These are phyloP conservation scores for Talinum fruticosum DNA, from an alignment of 148 eudicot genomes.

Conservation along the genomic window DNA sequence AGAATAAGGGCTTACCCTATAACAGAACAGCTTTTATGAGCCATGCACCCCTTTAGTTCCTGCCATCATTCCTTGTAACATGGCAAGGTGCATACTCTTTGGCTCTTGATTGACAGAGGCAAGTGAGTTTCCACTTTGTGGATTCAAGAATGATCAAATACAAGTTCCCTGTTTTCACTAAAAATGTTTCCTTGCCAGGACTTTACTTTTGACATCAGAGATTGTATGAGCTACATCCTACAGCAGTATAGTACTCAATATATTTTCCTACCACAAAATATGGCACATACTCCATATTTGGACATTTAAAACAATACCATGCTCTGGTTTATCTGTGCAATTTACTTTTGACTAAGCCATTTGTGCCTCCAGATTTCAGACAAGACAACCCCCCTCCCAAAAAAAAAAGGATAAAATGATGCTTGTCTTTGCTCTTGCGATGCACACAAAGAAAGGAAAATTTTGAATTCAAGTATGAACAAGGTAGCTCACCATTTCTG, in stretches of 20 bases:
- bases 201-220: neutral
- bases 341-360: too few relatives aligned
- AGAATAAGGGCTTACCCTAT: neutral
- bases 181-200: neutral
- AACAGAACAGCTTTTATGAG: neutral
- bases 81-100: neutral
- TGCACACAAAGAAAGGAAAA: neutral
- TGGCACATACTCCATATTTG: neutral
- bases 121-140: neutral
- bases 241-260: neutral
- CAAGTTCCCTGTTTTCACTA: neutral
- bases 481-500: slow-evolving; percentile 68
- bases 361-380: neutral
- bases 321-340: too few relatives aligned
- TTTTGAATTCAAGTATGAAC: neutral
- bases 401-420: too few relatives aligned
- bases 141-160: neutral
- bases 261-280: neutral
- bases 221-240: neutral
- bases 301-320: neutral
- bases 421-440: neutral
- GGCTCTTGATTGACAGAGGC: neutral
- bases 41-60: neutral
- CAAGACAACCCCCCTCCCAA: neutral
- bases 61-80: neutral